Evolutionary conservation across 257 asterid genomes (phyloP).

Genomic region (Solanum paucissectum): DNA sequence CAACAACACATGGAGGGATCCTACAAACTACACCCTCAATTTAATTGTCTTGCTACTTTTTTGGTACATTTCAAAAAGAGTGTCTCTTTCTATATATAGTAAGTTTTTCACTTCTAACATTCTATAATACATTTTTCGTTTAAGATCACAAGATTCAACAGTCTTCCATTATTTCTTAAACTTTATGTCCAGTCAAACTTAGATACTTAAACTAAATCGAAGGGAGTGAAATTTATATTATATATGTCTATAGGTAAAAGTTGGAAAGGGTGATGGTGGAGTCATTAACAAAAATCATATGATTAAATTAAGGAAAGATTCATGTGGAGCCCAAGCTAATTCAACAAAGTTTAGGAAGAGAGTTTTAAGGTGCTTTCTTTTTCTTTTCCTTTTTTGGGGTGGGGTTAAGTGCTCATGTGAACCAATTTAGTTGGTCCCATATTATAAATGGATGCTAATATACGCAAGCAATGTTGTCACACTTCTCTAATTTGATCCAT

Average conservation of each 20-base stretch:
- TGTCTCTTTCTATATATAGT: not conserved
- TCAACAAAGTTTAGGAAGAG: not conserved
- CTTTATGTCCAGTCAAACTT: not conserved
- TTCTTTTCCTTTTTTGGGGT: not conserved
- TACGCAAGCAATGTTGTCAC: constrained; percentile 34
- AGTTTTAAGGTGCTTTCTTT: not conserved
- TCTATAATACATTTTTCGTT: not conserved
- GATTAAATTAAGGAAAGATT: not conserved
- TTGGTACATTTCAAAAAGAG: not conserved
- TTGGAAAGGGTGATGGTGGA: not conserved
- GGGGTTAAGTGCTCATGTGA: not conserved
- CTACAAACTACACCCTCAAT: not conserved
- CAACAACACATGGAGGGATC: not conserved
- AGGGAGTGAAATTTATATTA: not conserved
- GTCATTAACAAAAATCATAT: not conserved
- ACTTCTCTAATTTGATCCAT: not conserved
- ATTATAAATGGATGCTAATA: constrained; percentile 6
- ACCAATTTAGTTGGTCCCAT: not conserved
- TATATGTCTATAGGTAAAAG: not conserved
- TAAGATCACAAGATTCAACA: not conserved
- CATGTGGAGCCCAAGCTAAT: not conserved
- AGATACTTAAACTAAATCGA: not conserved
- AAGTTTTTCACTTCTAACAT: not conserved
- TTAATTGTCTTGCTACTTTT: not conserved
- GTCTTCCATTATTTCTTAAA: not conserved